These are phyloP conservation scores for Raffaelea albimanens DNA, from an alignment of 2,329 filamentous ascomycete genomes.

Conservation along the genomic window DNA sequence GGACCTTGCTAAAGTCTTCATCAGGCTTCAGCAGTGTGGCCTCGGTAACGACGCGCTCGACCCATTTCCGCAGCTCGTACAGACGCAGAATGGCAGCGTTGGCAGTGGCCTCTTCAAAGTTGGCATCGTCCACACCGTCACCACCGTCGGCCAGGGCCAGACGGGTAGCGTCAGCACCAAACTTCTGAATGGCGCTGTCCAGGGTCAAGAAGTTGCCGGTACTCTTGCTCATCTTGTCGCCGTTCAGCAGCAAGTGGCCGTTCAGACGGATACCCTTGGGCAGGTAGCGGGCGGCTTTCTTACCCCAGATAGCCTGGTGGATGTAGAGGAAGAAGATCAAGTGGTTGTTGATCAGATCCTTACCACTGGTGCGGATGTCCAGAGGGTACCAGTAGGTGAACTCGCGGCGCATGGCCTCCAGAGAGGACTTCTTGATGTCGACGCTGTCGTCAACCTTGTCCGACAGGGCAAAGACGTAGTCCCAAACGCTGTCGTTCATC, in stretches of 20 bases:
- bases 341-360: constrained; percentile 90
- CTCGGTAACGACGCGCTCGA: constrained; percentile 24
- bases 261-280: constrained; percentile 79
- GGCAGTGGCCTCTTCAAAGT: constrained; percentile 92
- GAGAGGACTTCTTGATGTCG: constrained; percentile 41
- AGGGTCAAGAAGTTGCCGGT: constrained; percentile 97
- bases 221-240: constrained; percentile 97
- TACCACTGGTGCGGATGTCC: constrained; percentile 79
- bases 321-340: constrained; percentile 94
- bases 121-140: constrained; percentile 89
- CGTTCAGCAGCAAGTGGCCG: constrained; percentile 88
- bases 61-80: constrained; percentile 57
- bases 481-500: constrained; percentile 82
- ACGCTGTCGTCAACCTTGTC: constrained; percentile 66
- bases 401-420: constrained; percentile 76
- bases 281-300: constrained; percentile 60
- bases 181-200: constrained; percentile 77
- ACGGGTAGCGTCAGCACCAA: constrained; percentile 81
- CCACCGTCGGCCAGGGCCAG: constrained; percentile 91
- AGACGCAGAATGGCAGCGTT: constrained; percentile 85
- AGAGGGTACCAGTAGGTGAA: constrained; percentile 98
- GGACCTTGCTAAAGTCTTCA: neutral
- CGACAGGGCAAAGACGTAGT: constrained; percentile 80
- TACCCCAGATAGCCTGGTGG: constrained; percentile 80
- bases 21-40: neutral